Evolutionary conservation across 345 rosid genomes (phyloP), one percentile per base, ranked within the genome.

Genomic region (Eucalyptus virginea): DNA sequence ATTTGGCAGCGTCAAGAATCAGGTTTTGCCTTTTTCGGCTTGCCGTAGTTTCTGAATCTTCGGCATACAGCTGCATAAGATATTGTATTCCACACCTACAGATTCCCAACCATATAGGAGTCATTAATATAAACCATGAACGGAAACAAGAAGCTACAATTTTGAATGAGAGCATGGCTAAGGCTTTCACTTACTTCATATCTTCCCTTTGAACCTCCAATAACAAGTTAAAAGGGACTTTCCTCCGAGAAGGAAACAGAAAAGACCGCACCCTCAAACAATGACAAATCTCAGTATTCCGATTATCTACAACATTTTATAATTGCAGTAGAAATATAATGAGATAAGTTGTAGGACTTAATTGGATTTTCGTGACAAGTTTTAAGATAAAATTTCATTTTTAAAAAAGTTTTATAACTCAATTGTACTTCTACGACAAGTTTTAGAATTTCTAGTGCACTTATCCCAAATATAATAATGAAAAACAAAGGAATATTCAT

Each of bases 121-220:
- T 19, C 52, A 83, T 13, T 65, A 69, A 47, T 32, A 60, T 28
- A 18, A 19, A 65, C 30, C 19, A 11, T 30, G 15, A 21, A 44
- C 5, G 11, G 30, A 17, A 50, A 67, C 30, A 80, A 37, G 52
- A 9, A 48, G 34, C 5, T 26, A 45, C 23, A 10, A 37, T 34
- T n/a, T 44, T 30, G 54, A 10, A 49, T 28, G 32, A 86, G 26
- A 72, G n/a, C 24, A 50, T 12, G 28, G 24, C 51, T 6, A 1
- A 37, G 50, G 86, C 50, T 58, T 56, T 30, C 51, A 93, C 97
- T 94, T 89, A 97, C 98, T 91, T 94, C 93, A 90, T 97, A 28
- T 87, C 90, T 95, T 86, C 99, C 98, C 92, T 94, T 97, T 9
- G 98, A 98, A 88, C 98, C 99, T 91, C 98, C 99, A 16, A 95